Conservation (phyloP, 352 stramenopile species). For the Globisporangium echinulatum region DNA sequence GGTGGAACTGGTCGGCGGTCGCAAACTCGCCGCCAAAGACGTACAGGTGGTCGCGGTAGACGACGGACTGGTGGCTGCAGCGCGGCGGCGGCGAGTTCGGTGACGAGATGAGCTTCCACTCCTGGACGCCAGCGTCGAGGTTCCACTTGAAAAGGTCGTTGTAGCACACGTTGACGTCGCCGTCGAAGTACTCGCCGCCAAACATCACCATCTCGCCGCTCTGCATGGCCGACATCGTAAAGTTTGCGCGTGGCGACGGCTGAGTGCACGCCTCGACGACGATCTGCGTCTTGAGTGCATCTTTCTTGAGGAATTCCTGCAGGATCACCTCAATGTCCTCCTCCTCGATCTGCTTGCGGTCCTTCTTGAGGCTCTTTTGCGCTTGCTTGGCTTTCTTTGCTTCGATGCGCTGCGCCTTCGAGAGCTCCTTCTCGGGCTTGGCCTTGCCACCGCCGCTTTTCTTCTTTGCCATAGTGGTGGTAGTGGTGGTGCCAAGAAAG, state of each 20-base stretch:
- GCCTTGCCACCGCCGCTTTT: slow-evolving; percentile 39
- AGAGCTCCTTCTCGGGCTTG: slow-evolving; percentile 62
- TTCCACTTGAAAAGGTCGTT: slow-evolving; percentile 96
- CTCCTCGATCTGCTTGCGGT: slow-evolving; percentile 68
- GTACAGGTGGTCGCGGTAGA: slow-evolving; percentile 94
- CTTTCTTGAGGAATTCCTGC: slow-evolving; percentile 74
- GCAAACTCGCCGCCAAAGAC: slow-evolving; percentile 97
- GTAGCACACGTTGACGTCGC: slow-evolving; percentile 93
- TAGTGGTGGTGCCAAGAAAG: not conserved
- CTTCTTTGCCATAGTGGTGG: slow-evolving; percentile 54
- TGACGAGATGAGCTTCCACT: slow-evolving; percentile 88
- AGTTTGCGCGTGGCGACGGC: slow-evolving; percentile 69
- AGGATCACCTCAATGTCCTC: slow-evolving; percentile 80
- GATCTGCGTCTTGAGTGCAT: slow-evolving; percentile 64
- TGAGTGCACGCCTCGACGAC: slow-evolving; percentile 41
- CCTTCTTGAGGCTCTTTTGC: slow-evolving; percentile 70
- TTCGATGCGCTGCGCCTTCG: slow-evolving; percentile 68
- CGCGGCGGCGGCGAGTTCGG: slow-evolving; percentile 84
- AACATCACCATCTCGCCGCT: slow-evolving; percentile 90
- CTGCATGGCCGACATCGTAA: slow-evolving; percentile 64
- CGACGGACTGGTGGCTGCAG: slow-evolving; percentile 94
- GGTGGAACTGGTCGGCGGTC: slow-evolving; percentile 96
- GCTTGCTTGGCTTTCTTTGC: slow-evolving; percentile 81
- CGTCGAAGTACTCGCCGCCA: slow-evolving; percentile 97
- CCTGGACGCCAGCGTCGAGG: slow-evolving; percentile 50